Base-by-base conservation (phyloP, 2,329 filamentous ascomycete genomes). In the Monilinia fructigena region DNA sequence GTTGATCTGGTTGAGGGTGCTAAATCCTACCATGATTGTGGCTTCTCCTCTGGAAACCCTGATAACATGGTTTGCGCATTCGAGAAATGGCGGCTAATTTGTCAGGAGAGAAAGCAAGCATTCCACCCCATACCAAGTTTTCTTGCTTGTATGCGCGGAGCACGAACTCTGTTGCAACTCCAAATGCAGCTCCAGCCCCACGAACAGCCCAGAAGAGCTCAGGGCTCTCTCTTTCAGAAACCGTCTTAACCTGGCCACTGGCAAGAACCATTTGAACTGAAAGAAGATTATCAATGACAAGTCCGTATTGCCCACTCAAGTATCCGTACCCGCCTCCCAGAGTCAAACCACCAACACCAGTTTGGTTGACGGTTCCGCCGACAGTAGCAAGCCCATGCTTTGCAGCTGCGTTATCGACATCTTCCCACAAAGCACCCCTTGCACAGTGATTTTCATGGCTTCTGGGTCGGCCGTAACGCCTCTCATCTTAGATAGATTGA, bases 261-360 rank as follows among this genome's bases (percentile, higher is more conserved):
- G 71, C 70, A 26, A 72, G 67, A 28, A 73, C 69, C 8, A 70
- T 50, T 20, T 70, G 55, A 14, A 68, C 67, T 6, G 68, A 65
- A 5, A 72, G 50, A 2, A 74, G 64, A 52, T 71, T 73, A 55
- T 73, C 72, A 31, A 72, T 69, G 2, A 68, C 69, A 6, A 73
- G 63, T 4, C 73, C 72, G 23, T 73, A 67, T 10, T 63, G 48
- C 0, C 83, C 82, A 35, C 79, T 82, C 20, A 89, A 76, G 75
- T 82, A 82, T 1, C 86, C 85, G 71, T 85, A 86, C 6, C 72
- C 70, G 2, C 72, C 70, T 18, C 71, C 71, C 16, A 73, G 65
- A 4, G 68, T 70, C 16, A 72, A 55, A 0, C 71, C 73, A 2
- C 70, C 68, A 4, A 55, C n/a, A 18, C 55, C 38, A 8, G 23